phyloP scores from a whole-genome alignment of 495 filamentous ascomycete genomes.

The Hyaloscypha bicolor region DNA sequence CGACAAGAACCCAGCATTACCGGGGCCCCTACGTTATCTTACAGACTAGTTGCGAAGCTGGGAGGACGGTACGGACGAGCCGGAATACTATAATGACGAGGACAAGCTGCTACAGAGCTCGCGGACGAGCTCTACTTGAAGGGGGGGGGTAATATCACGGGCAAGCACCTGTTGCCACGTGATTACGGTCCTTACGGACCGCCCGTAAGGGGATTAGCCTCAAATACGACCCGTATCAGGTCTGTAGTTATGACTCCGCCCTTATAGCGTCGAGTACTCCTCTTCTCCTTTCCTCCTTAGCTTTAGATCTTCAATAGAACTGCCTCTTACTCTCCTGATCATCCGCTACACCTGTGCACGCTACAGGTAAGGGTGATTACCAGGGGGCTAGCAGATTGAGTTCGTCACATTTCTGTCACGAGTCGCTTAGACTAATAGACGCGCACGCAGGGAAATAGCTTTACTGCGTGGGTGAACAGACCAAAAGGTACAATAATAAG shows the following conservation, averaged over 20 bases:
- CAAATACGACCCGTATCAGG: neutral
- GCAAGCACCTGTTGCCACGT: neutral
- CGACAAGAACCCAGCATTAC: neutral
- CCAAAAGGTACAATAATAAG: too few relatives aligned
- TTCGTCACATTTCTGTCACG: too few relatives aligned
- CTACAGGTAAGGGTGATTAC: too few relatives aligned
- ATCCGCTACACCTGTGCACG: too few relatives aligned
- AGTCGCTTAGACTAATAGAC: too few relatives aligned
- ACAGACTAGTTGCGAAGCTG: neutral
- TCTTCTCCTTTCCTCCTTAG: neutral
- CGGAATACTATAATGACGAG: neutral
- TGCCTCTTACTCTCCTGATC: too few relatives aligned
- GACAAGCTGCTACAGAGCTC: neutral
- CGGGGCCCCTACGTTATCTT: neutral
- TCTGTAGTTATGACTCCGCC: neutral
- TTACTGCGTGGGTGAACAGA: too few relatives aligned
- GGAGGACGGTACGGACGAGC: neutral
- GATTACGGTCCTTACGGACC: neutral
- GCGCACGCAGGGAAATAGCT: too few relatives aligned
- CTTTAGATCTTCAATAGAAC: neutral
- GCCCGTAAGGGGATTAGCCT: neutral
- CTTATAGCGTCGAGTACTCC: neutral
- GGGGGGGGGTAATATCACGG: neutral
- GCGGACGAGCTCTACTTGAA: neutral
- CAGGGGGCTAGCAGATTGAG: too few relatives aligned